Conservation (phyloP, 495 filamentous ascomycete genomes). For the Penicillium antarcticum region DNA sequence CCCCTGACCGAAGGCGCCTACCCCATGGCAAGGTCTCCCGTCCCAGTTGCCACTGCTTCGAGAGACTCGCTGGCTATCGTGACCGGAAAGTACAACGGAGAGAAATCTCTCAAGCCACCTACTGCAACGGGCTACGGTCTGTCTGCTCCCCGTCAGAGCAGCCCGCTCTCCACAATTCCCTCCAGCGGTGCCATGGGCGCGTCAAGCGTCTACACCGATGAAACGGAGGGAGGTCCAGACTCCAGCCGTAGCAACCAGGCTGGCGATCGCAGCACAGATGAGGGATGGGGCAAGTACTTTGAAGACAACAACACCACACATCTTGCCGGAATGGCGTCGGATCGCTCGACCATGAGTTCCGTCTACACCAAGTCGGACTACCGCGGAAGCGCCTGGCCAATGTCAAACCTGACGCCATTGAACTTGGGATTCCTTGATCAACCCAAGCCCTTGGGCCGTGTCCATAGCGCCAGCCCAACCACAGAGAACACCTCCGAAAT, state of each 20-base stretch:
- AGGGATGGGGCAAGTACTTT: constrained; percentile 62
- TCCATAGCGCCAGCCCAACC: constrained; percentile 65
- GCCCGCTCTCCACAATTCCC: constrained; percentile 34
- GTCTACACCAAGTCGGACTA: constrained; percentile 33
- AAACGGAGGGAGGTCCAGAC: constrained; percentile 19
- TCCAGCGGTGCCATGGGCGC: constrained; percentile 24
- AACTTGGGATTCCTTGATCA: constrained; percentile 38
- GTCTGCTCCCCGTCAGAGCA: constrained; percentile 20
- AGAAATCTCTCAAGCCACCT: constrained; percentile 32
- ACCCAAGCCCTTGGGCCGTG: constrained; percentile 47
- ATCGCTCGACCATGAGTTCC: constrained; percentile 27
- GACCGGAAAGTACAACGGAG: constrained; percentile 36
- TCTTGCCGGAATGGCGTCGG: constrained; percentile 25
- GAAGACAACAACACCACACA: constrained; percentile 48
- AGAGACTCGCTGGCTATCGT: constrained; percentile 43
- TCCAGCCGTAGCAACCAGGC: constrained; percentile 15
- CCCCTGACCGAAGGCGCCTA: constrained; percentile 43
- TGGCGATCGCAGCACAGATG: constrained; percentile 49
- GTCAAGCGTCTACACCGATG: constrained; percentile 22
- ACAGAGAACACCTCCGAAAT: constrained; percentile 48
- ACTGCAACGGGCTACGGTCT: constrained; percentile 21
- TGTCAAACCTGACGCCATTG: constrained; percentile 30
- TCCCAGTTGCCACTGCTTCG: constrained; percentile 45
- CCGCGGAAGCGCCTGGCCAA: constrained; percentile 40
- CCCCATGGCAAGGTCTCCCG: constrained; percentile 41